phyloP scores from a whole-genome alignment of 1,284 basidiomycete genomes.

The Puccinia horiana region DNA sequence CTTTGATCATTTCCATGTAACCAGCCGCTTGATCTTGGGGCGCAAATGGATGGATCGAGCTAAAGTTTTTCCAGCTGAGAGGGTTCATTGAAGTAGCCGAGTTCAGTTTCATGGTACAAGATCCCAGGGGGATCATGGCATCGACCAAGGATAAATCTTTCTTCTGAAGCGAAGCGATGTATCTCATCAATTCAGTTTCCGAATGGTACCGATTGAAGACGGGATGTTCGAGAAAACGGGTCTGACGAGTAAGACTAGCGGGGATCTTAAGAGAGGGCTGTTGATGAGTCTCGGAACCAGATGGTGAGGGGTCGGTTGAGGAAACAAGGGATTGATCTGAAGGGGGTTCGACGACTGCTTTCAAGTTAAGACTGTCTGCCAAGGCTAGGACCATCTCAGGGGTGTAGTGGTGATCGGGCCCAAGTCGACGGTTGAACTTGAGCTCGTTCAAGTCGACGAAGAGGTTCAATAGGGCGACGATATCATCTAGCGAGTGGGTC shows the following conservation, averaged over 20 bases:
- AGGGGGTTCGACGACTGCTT: conserved; percentile 23
- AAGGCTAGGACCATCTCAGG: conserved; percentile 57
- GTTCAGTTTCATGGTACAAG: conserved; percentile 82
- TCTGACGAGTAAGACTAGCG: conserved; percentile 68
- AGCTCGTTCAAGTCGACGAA: conserved; percentile 65
- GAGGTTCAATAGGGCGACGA: conserved; percentile 73
- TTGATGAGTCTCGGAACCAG: background rate
- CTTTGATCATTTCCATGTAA: conserved; percentile 63
- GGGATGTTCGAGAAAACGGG: conserved; percentile 76
- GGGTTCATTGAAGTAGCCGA: conserved; percentile 96
- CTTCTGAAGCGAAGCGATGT: conserved; percentile 72
- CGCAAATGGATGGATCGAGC: conserved; percentile 85
- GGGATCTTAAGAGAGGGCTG: background rate
- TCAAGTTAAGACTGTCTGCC: conserved; percentile 51
- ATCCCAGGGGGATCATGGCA: conserved; percentile 95
- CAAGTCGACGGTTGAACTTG: conserved; percentile 47
- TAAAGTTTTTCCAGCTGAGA: conserved; percentile 89
- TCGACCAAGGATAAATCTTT: conserved; percentile 95
- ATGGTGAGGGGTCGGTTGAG: conserved; percentile 33
- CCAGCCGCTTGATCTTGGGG: conserved; percentile 87
- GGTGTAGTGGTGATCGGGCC: conserved; percentile 43
- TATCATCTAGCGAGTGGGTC: conserved; percentile 67
- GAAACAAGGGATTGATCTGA: conserved; percentile 39
- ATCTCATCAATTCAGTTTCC: conserved; percentile 96
- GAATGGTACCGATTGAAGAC: conserved; percentile 90